A percentile compares a stretch with the other conserved stretches of the same genome.
phyloP scores from a whole-genome alignment of 140 eudicot species.

The Stevia rebaudiana region DNA sequence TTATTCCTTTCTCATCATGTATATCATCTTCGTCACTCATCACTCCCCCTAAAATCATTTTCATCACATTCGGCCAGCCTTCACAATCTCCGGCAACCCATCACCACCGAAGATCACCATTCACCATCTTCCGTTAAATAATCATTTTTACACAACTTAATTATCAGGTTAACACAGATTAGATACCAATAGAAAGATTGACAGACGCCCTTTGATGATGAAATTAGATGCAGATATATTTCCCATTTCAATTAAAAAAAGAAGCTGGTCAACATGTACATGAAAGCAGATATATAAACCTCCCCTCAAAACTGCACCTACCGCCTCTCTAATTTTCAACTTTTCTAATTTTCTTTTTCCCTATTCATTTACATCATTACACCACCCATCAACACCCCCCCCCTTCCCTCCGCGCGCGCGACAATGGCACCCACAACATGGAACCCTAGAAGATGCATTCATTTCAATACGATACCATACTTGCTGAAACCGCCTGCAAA shows the following conservation, averaged over 20 bases:
- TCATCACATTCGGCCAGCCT: no score
- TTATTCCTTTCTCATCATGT: no score
- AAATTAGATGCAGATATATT: conserved; percentile 28
- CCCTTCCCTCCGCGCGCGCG: background rate
- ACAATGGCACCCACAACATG: background rate
- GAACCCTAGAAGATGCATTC: background rate
- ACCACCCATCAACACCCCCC: conserved; percentile 22
- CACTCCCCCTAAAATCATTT: no score
- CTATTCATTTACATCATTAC: conserved; percentile 57
- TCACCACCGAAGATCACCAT: no score
- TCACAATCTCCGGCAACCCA: no score
- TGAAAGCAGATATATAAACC: conserved; percentile 31
- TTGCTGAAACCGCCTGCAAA: background rate
- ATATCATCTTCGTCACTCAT: no score
- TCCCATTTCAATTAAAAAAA: conserved; percentile 24
- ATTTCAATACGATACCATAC: background rate
- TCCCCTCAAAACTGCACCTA: conserved; percentile 33
- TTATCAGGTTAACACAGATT: no score
- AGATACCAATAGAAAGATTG: no score
- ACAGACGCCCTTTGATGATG: background rate
- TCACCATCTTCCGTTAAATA: no score
- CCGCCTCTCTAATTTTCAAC: conserved; percentile 26
- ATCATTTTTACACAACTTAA: no score
- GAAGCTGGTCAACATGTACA: conserved; percentile 34
- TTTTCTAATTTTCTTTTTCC: conserved; percentile 32